Conservation (phyloP, 768 basidiomycete genomes). For the Trametes punicea region DNA sequence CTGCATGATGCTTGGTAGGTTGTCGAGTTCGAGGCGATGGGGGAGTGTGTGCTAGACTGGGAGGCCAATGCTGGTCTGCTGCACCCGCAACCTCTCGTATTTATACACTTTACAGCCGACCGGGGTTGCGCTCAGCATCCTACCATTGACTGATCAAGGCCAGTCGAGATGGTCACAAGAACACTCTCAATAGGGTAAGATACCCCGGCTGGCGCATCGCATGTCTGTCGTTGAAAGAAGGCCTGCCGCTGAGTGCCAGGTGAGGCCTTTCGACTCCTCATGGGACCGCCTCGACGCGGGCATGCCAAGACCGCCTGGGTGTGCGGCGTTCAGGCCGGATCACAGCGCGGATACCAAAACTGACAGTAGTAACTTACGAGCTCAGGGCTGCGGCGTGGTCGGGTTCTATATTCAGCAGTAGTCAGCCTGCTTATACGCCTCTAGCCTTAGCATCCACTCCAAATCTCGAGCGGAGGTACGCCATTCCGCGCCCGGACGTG, state of each 20-base stretch:
- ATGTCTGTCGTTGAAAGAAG: not conserved
- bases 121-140: not conserved
- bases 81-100: not conserved
- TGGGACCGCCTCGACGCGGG: constrained; percentile 10
- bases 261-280: not conserved
- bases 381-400: no score
- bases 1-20: constrained; percentile 31
- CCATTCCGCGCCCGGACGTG: no score
- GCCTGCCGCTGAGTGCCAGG: no score
- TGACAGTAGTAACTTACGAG: no score
- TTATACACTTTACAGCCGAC: not conserved
- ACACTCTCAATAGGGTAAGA: not conserved
- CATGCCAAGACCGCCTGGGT: constrained; percentile 11
- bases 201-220: not conserved
- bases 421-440: no score
- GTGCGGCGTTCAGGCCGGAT: not conserved
- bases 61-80: not conserved
- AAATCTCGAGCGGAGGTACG: no score
- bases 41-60: constrained; percentile 2
- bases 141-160: not conserved
- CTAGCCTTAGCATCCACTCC: no score
- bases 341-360: not conserved
- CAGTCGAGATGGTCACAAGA: not conserved
- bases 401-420: no score
- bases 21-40: constrained; percentile 1